phyloP scores from a whole-genome alignment of 1,139 yeast species.

The Hyphopichia pseudoburtonii region DNA sequence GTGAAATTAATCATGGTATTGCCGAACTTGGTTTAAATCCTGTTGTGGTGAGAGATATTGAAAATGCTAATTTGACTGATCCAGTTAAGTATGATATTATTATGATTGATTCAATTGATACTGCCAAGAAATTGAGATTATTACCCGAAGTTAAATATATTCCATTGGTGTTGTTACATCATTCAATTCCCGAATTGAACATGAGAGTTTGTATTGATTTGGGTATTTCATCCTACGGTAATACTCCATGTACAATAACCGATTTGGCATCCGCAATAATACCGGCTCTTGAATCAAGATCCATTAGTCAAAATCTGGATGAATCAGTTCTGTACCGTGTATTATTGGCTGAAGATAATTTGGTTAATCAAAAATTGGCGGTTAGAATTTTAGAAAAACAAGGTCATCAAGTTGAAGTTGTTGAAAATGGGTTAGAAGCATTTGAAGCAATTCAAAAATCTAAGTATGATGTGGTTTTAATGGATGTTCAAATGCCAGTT shows the following conservation, averaged over 20 bases:
- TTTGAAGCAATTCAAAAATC: conserved; percentile 68
- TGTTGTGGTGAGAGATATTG: conserved; percentile 50
- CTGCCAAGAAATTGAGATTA: conserved; percentile 66
- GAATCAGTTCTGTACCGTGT: conserved; percentile 75
- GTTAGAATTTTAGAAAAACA: conserved; percentile 79
- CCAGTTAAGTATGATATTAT: conserved; percentile 74
- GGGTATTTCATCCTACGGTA: conserved; percentile 86
- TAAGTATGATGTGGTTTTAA: conserved; percentile 75
- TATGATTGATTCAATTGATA: conserved; percentile 75
- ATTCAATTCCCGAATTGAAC: conserved; percentile 74
- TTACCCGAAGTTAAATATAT: conserved; percentile 77
- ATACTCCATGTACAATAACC: conserved; percentile 78
- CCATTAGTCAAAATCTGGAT: conserved; percentile 77
- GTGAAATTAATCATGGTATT: conserved; percentile 43
- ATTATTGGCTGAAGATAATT: conserved; percentile 81
- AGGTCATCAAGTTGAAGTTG: conserved; percentile 80
- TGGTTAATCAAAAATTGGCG: conserved; percentile 84
- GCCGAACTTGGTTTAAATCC: conserved; percentile 49
- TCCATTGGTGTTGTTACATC: conserved; percentile 76
- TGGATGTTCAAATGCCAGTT: conserved; percentile 96
- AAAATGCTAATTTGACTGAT: conserved; percentile 49
- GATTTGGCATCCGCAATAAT: conserved; percentile 81
- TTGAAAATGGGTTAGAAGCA: conserved; percentile 83
- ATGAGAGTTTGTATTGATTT: conserved; percentile 80
- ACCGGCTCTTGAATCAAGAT: conserved; percentile 81